Evolutionary conservation across 306 rosid genomes (phyloP), one percentile per base, ranked within the genome.

Genomic region (Inga leiocalycina): DNA sequence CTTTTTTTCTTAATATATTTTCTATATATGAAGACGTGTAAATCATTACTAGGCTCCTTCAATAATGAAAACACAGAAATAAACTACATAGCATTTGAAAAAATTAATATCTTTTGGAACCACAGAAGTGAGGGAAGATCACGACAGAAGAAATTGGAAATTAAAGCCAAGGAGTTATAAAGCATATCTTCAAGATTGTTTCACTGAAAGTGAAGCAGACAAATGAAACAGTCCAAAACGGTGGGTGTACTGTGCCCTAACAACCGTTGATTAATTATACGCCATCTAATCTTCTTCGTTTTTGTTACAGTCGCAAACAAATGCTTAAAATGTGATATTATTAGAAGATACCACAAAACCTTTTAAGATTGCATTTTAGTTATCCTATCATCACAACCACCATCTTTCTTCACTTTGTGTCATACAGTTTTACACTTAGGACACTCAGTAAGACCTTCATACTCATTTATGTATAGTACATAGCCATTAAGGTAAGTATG

Each of bases 201-300:
- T 41, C 65, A 46, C 83, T 77, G 80, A 85, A 85, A 79, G 86
- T 78, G 83, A 74, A 78, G 59, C n/a, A 65, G 81, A 82, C 88
- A 85, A 85, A 74, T 39, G 75, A 57, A 59, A 77, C 52, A 67
- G 75, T 82, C 86, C 88, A 82, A 85, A 56, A 56, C 20, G 81
- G 78, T 85, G 83, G 85, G 83, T 64, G 54, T 43, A 24, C 27
- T 20, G 32, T 20, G 14, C 16, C 52, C 74, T 68, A 15, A 20
- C 48, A 71, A 19, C 19, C 72, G 71, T 67, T 13, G 34, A 51
- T 52, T 57, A 49, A 49, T 51, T 57, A 24, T 7, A 0, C 46
- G 8, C 17, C n/a, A 27, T 27, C 30, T 27, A 27, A 27, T 0
- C 30, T 27, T 27, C 30, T 27, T 27, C 30, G 30, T 27, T 27